These are phyloP conservation scores for Nakaseomyces sp. DNA, from an alignment of 1,139 yeast species.

Conservation along the genomic window DNA sequence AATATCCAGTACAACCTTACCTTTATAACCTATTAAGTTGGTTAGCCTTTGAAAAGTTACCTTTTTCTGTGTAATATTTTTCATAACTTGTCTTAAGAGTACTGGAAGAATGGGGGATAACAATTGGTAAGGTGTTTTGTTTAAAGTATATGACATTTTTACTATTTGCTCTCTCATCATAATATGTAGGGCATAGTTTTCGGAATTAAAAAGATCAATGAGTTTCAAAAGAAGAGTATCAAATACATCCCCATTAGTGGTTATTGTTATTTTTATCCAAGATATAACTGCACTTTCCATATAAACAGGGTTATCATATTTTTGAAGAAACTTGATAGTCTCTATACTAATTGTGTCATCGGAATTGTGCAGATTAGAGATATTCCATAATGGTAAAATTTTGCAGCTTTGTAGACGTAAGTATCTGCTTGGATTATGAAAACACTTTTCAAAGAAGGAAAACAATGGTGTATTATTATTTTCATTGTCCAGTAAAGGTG, in stretches of 20 bases:
- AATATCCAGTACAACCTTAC: conserved; percentile 52
- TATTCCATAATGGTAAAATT: conserved; percentile 28
- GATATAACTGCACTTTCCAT: conserved; percentile 24
- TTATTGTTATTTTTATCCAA: conserved; percentile 26
- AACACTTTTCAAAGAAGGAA: conserved; percentile 23
- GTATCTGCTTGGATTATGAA: conserved; percentile 39
- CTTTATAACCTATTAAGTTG: conserved; percentile 54
- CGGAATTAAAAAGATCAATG: conserved; percentile 27
- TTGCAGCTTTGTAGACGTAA: conserved; percentile 42
- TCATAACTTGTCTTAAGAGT: conserved; percentile 58
- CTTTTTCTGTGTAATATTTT: conserved; percentile 41
- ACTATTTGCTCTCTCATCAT: conserved; percentile 29
- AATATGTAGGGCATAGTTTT: conserved; percentile 24
- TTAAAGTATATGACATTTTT: conserved; percentile 35
- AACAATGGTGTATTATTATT: conserved; percentile 14
- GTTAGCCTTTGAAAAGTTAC: conserved; percentile 52
- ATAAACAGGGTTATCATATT: conserved; percentile 11
- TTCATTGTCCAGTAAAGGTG: conserved; percentile 20
- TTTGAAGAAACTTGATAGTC: conserved; percentile 22
- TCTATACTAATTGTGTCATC: conserved; percentile 24
- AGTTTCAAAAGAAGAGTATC: conserved; percentile 27
- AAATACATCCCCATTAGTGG: conserved; percentile 27
- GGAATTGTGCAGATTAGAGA: conserved; percentile 16
- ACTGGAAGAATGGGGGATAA: conserved; percentile 73
- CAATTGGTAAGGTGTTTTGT: conserved; percentile 56